Evolutionary conservation across 495 filamentous ascomycete species (phyloP), one percentile per base, ranked within the genome.

Genomic region (Penicillium mononematosum): DNA sequence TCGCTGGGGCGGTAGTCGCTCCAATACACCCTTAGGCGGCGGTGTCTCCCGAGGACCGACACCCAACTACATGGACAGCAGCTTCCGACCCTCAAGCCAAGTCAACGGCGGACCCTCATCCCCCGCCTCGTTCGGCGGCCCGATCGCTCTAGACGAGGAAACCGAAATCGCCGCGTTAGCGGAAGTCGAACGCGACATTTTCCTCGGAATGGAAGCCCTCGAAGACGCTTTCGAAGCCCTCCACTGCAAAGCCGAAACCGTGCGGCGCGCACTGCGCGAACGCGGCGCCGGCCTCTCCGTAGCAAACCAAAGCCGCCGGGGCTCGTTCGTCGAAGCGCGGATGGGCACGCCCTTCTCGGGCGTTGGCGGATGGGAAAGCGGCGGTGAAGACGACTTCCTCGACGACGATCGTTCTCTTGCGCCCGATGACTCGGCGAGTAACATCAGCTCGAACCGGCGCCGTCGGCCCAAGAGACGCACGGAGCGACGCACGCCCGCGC

Each of bases 201-300:
- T 89, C 75, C 82, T 83, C 27, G 88, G 91, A 43, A 96, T 98
- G 88, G 94, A 98, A 71, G 85, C 87, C 14, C 83, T 98, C 32
- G 95, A 98, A 72, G 89, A 96, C 68, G 92, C 94, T 4, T 96
- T 98, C 60, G 95, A 98, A 74, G 88, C 85, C 44, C 83, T 98
- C 31, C 95, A 98, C 64, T 78, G 80, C 62, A 88, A 86, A 64
- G 92, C 95, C 16, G 91, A 98, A 64, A 68, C 77, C 0, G 89
- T 98, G 17, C 88, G 95, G 0, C 84, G 82, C 14, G 82, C 86
- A 3, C 81, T 98, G 2, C 85, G 91, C 5, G 86, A 92, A 62
- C 86, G 92, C 19, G 83, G 85, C 22, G 88, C 90, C 12, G 92
- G 89, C 1, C 75, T 97, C 6, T 82, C 87, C 5, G 84, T 93